Conservation (phyloP, 2,329 filamentous ascomycete species). For the Clathrospora elynae region DNA sequence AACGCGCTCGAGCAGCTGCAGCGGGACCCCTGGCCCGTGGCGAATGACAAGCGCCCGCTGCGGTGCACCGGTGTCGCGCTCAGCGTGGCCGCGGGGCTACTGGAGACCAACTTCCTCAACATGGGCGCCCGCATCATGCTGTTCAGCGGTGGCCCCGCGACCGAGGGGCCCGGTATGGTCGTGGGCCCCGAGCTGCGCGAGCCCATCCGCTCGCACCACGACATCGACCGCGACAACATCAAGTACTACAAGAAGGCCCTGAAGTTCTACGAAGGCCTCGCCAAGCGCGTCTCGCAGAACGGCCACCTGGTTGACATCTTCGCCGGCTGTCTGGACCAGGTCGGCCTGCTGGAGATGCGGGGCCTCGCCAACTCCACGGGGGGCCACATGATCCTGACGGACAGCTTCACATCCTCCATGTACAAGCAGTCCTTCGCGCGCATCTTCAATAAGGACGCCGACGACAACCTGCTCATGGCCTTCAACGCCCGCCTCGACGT, state of each 20-base stretch:
- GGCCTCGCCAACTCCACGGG: conserved; percentile 93
- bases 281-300: conserved; percentile 93
- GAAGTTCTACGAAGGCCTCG: conserved; percentile 96
- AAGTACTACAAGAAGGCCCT: conserved; percentile 99
- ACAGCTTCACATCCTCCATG: conserved; percentile 98
- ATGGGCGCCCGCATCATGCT: conserved; percentile 95
- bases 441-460: conserved; percentile 94
- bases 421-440: conserved; percentile 98
- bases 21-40: conserved; percentile 96
- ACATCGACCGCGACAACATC: conserved; percentile 98
- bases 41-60: conserved; percentile 86
- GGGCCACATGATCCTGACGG: conserved; percentile 96
- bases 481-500: conserved; percentile 98
- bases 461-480: conserved; percentile 95
- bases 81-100: conserved; percentile 87
- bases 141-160: conserved; percentile 92
- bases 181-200: conserved; percentile 95
- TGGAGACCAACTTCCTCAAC: conserved; percentile 96
- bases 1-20: conserved; percentile 94
- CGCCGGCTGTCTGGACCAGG: conserved; percentile 94
- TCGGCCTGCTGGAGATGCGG: conserved; percentile 97
- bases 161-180: conserved; percentile 95
- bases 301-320: conserved; percentile 98
- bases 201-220: conserved; percentile 96
- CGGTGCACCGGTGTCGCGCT: conserved; percentile 96